A percentile compares a stretch with the other conserved stretches of the same genome.
Conservation (phyloP, 108 stramenopile species). For the Fragilariopsis cylindrus region DNA sequence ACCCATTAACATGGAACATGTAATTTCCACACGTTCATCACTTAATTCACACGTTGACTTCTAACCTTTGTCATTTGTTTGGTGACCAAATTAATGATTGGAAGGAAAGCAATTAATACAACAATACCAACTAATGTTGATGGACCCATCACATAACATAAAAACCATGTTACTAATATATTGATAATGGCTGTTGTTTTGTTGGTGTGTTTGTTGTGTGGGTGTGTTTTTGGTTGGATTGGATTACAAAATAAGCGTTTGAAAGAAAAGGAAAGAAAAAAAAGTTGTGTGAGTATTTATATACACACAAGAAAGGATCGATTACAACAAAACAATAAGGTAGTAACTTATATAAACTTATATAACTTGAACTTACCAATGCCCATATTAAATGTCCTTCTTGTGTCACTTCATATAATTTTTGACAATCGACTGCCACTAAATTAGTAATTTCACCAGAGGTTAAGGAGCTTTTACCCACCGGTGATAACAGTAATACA, state of each 20-base stretch:
- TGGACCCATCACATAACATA: slow-evolving; percentile 69
- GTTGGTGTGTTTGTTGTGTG: too few relatives aligned
- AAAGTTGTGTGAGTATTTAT: too few relatives aligned
- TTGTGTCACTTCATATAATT: slow-evolving; percentile 78
- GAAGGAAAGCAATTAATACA: slow-evolving; percentile 63
- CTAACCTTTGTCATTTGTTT: slow-evolving; percentile 65
- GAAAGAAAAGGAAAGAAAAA: too few relatives aligned
- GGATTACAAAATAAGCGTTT: too few relatives aligned
- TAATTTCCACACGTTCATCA: slow-evolving; percentile 74
- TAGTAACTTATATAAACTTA: too few relatives aligned
- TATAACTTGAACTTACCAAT: background rate
- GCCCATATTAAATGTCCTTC: slow-evolving; percentile 90
- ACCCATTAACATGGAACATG: slow-evolving; percentile 72
- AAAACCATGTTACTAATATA: slow-evolving; percentile 71
- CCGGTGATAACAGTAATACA: slow-evolving; percentile 58
- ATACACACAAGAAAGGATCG: too few relatives aligned
- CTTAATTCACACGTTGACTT: slow-evolving; percentile 56
- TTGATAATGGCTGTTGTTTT: slow-evolving; percentile 46
- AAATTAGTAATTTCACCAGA: slow-evolving; percentile 75
- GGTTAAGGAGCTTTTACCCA: slow-evolving; percentile 60
- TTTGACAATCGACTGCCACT: slow-evolving; percentile 84
- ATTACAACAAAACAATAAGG: background rate
- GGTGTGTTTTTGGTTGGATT: too few relatives aligned
- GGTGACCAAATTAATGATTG: slow-evolving; percentile 60
- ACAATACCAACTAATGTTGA: slow-evolving; percentile 71